Base-by-base conservation (phyloP, 2,329 filamentous ascomycete species). In the Monosporascus ibericus region DNA sequence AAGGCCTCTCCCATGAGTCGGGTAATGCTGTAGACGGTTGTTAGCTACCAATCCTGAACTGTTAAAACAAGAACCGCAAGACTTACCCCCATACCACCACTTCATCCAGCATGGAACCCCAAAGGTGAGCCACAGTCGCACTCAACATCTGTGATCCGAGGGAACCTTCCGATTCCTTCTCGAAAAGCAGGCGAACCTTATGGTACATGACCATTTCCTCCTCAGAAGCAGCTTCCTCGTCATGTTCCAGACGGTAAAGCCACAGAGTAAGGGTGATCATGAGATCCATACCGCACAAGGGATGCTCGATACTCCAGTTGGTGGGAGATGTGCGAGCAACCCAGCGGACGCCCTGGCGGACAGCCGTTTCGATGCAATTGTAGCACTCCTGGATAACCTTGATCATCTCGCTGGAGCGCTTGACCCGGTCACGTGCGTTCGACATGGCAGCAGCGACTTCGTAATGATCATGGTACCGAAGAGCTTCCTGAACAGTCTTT, bases 41-140 rank as follows among this genome's bases (percentile, higher is more conserved):
- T 85, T 76, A 83, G 80, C 60, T n/a, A 57, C 65, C 59, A 66
- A 30, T 3, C 22, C 18, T 24, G 6, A 9, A n/a, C 48, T 17
- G 27, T n/a, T 44, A n/a, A 15, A 39, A 15, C 8, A 49, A 40
- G 2, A n/a, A 40, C 17, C 4, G 9, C 4, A 27, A 18, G 20
- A 88, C 91, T 84, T 86, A 96, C 91, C 94, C 94, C 94, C 94
- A 97, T 55, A 99, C 94, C 62, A 97, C 92, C 58, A 97, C 94
- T 74, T 96, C 94, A 68, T 97, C 94, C 59, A 97, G 85, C 87
- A 97, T 96, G 58, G 90, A 92, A 63, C 92, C 94, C 94, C 94
- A 99, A 46, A 97, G 84, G 64, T 90, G 85, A 57, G 92, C 92
- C 44, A 99, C 92, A 49, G 90, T 90, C n/a, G 92, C 94, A 76